Conservation (phyloP, 2,329 filamentous ascomycete species). For the Dactylellina leptospora region DNA sequence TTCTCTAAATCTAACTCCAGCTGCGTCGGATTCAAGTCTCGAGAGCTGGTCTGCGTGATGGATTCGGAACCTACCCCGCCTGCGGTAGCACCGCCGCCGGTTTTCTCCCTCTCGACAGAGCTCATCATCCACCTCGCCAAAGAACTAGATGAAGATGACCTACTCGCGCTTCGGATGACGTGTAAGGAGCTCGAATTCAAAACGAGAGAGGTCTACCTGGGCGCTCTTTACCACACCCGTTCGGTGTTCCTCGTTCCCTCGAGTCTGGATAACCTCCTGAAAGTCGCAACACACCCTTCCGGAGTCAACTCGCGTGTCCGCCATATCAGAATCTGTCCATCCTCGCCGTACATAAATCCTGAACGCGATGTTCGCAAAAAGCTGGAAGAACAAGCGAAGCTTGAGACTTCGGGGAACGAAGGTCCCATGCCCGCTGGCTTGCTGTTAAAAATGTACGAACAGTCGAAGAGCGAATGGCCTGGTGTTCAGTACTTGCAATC, state of each 20-base stretch:
- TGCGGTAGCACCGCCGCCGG: slow-evolving; percentile 10
- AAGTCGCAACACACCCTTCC: slow-evolving; percentile 28
- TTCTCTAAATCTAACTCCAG: too few species aligned
- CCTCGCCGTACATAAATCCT: slow-evolving; percentile 29
- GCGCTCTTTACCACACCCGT: slow-evolving; percentile 21
- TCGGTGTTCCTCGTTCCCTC: slow-evolving; percentile 24
- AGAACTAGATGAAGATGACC: slow-evolving; percentile 40
- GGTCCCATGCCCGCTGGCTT: slow-evolving; percentile 31
- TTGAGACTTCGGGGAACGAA: slow-evolving; percentile 14
- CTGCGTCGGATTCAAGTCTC: too few species aligned
- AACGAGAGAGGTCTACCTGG: slow-evolving; percentile 20
- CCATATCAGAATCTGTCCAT: slow-evolving; percentile 25
- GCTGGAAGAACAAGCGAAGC: slow-evolving; percentile 32
- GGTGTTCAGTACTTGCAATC: slow-evolving; percentile 32
- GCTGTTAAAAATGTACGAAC: slow-evolving; percentile 43
- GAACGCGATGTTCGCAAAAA: slow-evolving; percentile 27
- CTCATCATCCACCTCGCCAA: slow-evolving; percentile 34
- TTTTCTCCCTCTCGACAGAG: slow-evolving; percentile 29
- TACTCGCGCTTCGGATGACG: slow-evolving; percentile 30
- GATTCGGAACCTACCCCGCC: neutral
- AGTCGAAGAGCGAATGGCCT: slow-evolving; percentile 38
- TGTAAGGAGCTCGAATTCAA: slow-evolving; percentile 38
- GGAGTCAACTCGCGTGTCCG: slow-evolving; percentile 25
- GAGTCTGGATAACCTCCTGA: slow-evolving; percentile 36
- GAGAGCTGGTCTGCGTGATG: neutral